Evolutionary conservation across 2,329 filamentous ascomycete species (phyloP).

Genomic region (Erysiphe neolycopersici): DNA sequence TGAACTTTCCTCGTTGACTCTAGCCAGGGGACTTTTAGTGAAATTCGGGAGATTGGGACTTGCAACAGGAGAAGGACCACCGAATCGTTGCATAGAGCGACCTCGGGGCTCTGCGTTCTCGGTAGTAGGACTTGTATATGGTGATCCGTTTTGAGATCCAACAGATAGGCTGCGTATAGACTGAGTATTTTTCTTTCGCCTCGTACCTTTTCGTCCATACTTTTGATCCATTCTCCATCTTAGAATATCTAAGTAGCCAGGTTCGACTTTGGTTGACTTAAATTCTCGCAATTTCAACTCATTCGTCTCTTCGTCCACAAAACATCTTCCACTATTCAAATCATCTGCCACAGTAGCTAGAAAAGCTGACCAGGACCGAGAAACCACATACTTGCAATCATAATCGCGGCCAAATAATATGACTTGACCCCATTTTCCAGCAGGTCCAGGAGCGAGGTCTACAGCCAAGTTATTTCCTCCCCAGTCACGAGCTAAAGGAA

Average conservation of each 20-base stretch:
- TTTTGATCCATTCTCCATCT: slow-evolving; percentile 93
- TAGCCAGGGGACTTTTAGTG: slow-evolving; percentile 44
- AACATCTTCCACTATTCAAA: slow-evolving; percentile 67
- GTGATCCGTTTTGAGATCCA: slow-evolving; percentile 17
- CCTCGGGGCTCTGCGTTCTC: slow-evolving; percentile 37
- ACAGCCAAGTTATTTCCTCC: slow-evolving; percentile 93
- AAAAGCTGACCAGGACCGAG: slow-evolving; percentile 74
- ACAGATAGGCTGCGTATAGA: slow-evolving; percentile 18
- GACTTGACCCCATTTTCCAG: slow-evolving; percentile 83
- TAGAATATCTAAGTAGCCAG: slow-evolving; percentile 79
- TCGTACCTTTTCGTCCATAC: slow-evolving; percentile 33
- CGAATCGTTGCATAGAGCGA: slow-evolving; percentile 43
- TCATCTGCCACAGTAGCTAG: slow-evolving; percentile 75
- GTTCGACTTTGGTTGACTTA: slow-evolving; percentile 68
- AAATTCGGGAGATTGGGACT: slow-evolving; percentile 39
- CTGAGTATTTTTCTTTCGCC: slow-evolving; percentile 24
- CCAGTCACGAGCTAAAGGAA: slow-evolving; percentile 89
- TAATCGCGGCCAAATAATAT: slow-evolving; percentile 95
- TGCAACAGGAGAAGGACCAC: slow-evolving; percentile 31
- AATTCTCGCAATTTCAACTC: slow-evolving; percentile 88
- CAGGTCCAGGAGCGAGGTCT: slow-evolving; percentile 71
- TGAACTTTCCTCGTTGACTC: slow-evolving; percentile 41
- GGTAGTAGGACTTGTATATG: slow-evolving; percentile 38
- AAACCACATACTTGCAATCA: slow-evolving; percentile 92
- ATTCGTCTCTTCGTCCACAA: slow-evolving; percentile 70